Evolutionary conservation across 768 basidiomycete genomes (phyloP).

Genomic region (Tulasnella sp.): DNA sequence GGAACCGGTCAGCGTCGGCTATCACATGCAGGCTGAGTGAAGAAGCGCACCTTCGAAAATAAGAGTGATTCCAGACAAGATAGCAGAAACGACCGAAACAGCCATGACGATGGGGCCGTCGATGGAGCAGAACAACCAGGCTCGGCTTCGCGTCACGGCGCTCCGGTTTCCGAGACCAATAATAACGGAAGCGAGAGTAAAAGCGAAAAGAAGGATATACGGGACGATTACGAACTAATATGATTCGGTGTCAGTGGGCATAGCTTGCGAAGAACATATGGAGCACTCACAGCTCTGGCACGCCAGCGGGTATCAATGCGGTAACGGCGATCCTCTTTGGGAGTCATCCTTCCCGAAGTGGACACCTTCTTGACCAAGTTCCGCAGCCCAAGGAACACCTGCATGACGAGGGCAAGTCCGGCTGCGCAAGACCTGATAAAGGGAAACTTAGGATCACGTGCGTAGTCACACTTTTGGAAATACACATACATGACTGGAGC

Average conservation of each 20-base stretch:
- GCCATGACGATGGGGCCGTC: constrained; percentile 7
- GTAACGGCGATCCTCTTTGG: constrained; percentile 13
- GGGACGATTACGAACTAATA: constrained; percentile 25
- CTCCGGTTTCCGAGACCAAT: constrained; percentile 12
- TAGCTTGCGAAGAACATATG: neutral
- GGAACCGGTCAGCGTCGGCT: neutral
- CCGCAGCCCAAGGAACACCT: constrained; percentile 25
- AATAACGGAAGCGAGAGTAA: constrained; percentile 8
- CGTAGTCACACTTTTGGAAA: neutral
- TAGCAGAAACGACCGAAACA: constrained; percentile 1
- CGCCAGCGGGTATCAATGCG: constrained; percentile 1
- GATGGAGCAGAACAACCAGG: constrained; percentile 31
- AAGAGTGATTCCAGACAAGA: constrained; percentile 10
- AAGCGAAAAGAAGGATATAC: constrained; percentile 20
- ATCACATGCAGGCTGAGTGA: neutral
- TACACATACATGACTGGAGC: constrained; percentile 27
- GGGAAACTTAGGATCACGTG: neutral
- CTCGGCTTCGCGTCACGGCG: neutral
- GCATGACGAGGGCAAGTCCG: constrained; percentile 24
- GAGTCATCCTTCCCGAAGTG: constrained; percentile 22
- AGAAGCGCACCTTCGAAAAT: constrained; percentile 15
- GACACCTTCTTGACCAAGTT: constrained; percentile 22
- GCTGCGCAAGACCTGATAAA: constrained; percentile 24
- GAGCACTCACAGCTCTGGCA: constrained; percentile 16
- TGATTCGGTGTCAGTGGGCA: neutral